phyloP scores from a whole-genome alignment of 2,329 filamentous ascomycete species.

The Atkinsonella texensis region DNA sequence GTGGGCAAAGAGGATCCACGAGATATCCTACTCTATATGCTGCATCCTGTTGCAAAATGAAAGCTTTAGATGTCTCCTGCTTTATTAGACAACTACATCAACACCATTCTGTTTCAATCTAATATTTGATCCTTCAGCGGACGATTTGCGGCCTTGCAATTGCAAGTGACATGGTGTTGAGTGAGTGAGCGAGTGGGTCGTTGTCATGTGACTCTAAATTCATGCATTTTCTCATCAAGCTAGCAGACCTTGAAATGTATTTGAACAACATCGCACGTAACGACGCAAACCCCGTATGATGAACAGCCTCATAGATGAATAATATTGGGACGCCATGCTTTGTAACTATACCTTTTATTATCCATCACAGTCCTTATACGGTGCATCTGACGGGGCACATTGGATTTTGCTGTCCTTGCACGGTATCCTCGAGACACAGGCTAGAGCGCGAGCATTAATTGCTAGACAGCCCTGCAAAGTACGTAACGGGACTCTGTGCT shows the following conservation, averaged over 20 bases:
- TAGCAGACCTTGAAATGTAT: no score
- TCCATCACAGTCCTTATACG: no score
- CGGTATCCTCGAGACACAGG: neutral
- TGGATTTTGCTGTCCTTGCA: no score
- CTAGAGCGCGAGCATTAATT: neutral
- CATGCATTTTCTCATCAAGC: neutral
- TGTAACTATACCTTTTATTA: no score
- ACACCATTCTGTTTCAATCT: neutral
- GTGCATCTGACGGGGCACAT: no score
- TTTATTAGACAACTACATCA: neutral
- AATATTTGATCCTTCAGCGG: neutral
- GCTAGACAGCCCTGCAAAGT: neutral
- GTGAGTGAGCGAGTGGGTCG: constrained; percentile 1
- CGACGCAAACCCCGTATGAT: no score
- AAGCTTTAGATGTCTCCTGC: neutral
- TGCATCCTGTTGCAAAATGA: neutral
- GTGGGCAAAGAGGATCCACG: neutral
- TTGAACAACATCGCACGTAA: no score
- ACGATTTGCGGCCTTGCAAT: neutral
- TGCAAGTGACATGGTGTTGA: neutral
- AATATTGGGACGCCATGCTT: no score
- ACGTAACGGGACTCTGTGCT: neutral
- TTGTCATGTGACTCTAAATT: constrained; percentile 2
- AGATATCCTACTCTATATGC: neutral
- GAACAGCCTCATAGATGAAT: no score